Base-by-base conservation (phyloP, 768 basidiomycete genomes). In the Russula griseocarnosa region DNA sequence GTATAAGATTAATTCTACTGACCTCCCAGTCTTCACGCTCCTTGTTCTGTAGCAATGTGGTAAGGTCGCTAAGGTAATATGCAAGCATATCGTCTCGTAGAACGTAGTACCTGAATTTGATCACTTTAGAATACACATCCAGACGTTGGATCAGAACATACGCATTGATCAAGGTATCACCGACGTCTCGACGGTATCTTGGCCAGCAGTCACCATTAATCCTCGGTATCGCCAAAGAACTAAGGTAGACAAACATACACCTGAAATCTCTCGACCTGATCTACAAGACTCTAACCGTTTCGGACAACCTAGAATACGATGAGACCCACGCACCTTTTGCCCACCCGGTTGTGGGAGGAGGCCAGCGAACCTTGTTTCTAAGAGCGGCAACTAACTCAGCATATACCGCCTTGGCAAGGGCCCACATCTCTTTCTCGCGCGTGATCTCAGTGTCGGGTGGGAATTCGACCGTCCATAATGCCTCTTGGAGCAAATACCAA, bases 401-500 rank as follows among this genome's bases (percentile, higher is more conserved):
- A 71, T 94, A 95, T 57, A 94, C 86, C 0, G 82, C 83, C 68
- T 87, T 88, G 42, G 90, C 87, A 40, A 89, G 76, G 10, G 68
- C 76, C 76, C 72, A 79, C 75, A 75, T 80, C 72, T 75, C 76
- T 63, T 72, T 74, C 70, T 77, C 73, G 13, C 68, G 69, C 40
- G 70, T 72, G 1, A 73, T 76, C 11, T 78, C 79, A 30, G 61
- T 70, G 61, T 64, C 72, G 58, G 34, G 65, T 55, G 82, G 82
- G 61, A 79, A 86, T 58, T 88, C 85, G 14, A 80, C 80, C 40
- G 77, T 80, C 90, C 90, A 93, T 28, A 93, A 73, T 1, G 91
- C 84, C 71, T 98, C 94, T 73, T 96, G 94, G 61, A 96, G 82
- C 46, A 92, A 77, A 67, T 92, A 95, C 89, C 95, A 96, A 70